Evolutionary conservation across 306 rosid species (phyloP), one percentile per base, ranked within the genome.

Genomic region (Trifolium repens): DNA sequence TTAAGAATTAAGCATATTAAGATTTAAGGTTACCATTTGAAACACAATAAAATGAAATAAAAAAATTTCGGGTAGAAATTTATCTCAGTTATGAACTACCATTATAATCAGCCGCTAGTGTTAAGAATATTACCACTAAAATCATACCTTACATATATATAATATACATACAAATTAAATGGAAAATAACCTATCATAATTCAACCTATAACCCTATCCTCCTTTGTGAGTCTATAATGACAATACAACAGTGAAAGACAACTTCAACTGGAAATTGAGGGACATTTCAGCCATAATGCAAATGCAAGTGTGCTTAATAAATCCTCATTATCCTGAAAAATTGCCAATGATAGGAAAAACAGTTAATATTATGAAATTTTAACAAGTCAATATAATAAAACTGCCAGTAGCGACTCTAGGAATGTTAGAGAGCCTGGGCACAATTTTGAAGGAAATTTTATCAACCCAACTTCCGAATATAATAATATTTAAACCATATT

Each of bases 311-410:
- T 35, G 65, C 79, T 80, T 58, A 87, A 67, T 81, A 89, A 67
- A 89, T 82, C 83, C 98, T 87, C 72, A 85, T 78, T 64, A 91
- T 80, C 93, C 97, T 94, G 96, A 87, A 83, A 74, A 60, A 53
- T 79, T 24, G 47, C 22, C 69, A 77, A 52, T 26, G 54, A 78
- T 19, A 67, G 69, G 46, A 26, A 80, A 34, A 26, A 54, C 34
- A 67, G 53, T 69, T 42, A 65, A 32, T 73, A 67, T 67, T 35
- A 61, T 57, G 24, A 27, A 47, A 76, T 16, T 43, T 46, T 26
- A 24, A 73, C 10, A 47, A 27, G 75, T 80, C 44, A 78, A 50
- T 4, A 17, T 3, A 58, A 19, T 59, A 49, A 80, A 59, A 40
- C 10, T 17, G 61, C 71, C n/a, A n/a, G n/a, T n/a, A n/a, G n/a